phyloP scores from a whole-genome alignment of 1,139 yeast species.

The Tardiomyces depauwii region DNA sequence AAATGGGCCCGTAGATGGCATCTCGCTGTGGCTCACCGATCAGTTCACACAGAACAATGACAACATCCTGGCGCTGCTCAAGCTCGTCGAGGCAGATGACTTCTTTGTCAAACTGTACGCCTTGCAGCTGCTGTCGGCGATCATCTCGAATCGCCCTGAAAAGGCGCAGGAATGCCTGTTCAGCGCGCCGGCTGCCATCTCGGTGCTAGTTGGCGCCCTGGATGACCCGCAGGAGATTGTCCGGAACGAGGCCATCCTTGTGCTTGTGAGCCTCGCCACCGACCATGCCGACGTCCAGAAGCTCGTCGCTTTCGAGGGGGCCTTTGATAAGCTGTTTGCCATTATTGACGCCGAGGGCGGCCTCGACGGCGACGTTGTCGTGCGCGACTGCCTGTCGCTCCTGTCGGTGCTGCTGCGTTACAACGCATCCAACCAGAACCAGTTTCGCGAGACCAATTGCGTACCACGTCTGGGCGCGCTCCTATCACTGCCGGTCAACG shows the following conservation, averaged over 20 bases:
- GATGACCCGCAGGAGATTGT: conserved; percentile 79
- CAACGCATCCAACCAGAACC: conserved; percentile 84
- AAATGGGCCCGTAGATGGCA: conserved; percentile 49
- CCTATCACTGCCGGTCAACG: conserved; percentile 24
- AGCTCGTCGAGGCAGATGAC: conserved; percentile 46
- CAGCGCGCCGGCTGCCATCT: conserved; percentile 66
- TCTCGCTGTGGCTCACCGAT: conserved; percentile 92
- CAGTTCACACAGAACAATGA: conserved; percentile 64
- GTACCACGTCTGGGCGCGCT: conserved; percentile 52
- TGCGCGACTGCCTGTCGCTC: conserved; percentile 77
- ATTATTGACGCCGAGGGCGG: conserved; percentile 87
- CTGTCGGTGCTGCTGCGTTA: conserved; percentile 62
- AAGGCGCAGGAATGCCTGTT: conserved; percentile 68
- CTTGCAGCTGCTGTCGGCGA: conserved; percentile 73
- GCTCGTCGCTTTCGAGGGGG: conserved; percentile 87
- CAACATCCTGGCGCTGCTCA: conserved; percentile 46
- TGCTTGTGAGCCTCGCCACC: conserved; percentile 74
- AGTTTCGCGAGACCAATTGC: conserved; percentile 78
- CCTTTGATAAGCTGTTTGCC: conserved; percentile 69
- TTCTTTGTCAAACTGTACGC: conserved; percentile 74
- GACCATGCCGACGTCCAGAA: conserved; percentile 84
- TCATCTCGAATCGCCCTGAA: conserved; percentile 64
- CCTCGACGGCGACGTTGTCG: conserved; percentile 76
- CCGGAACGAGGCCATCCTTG: conserved; percentile 66
- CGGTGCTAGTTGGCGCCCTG: conserved; percentile 58